Evolutionary conservation across 306 rosid species (phyloP).

Genomic region (Pueraria montana): DNA sequence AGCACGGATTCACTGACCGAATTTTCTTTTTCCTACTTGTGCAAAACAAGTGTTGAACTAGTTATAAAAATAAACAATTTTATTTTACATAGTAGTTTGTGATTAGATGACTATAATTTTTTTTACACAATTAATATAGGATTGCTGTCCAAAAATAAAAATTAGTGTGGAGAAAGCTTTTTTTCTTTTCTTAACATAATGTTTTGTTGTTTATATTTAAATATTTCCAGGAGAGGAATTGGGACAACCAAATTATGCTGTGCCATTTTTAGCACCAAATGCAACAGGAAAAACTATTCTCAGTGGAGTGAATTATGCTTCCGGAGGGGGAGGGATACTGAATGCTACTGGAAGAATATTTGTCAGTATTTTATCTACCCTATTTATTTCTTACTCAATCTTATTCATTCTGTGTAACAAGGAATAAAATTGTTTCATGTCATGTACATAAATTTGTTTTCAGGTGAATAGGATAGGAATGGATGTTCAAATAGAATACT

Average conservation of each 20-base stretch:
- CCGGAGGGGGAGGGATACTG: slow-evolving; percentile 95
- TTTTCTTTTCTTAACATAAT: background rate
- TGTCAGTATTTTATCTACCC: slow-evolving; percentile 53
- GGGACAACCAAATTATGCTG: slow-evolving; percentile 76
- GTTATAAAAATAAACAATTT: no score
- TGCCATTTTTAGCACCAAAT: slow-evolving; percentile 84
- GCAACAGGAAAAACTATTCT: slow-evolving; percentile 73
- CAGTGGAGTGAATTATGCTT: slow-evolving; percentile 92
- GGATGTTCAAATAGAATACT: slow-evolving; percentile 92
- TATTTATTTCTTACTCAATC: background rate
- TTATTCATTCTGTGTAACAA: background rate
- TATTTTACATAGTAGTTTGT: no score
- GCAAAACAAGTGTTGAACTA: no score
- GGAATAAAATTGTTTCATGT: background rate
- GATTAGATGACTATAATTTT: no score
- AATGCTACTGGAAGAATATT: slow-evolving; percentile 98
- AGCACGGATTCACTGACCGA: no score
- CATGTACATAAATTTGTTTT: slow-evolving; percentile 15
- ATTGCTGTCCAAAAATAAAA: background rate
- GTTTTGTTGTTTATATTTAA: background rate
- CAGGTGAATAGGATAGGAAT: slow-evolving; percentile 92
- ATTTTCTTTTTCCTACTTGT: no score
- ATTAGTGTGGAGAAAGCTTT: background rate
- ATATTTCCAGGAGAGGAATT: slow-evolving; percentile 78
- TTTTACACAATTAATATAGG: background rate